Base-by-base conservation (phyloP, 2,329 filamentous ascomycete genomes). In the Monosporascus ibericus region DNA sequence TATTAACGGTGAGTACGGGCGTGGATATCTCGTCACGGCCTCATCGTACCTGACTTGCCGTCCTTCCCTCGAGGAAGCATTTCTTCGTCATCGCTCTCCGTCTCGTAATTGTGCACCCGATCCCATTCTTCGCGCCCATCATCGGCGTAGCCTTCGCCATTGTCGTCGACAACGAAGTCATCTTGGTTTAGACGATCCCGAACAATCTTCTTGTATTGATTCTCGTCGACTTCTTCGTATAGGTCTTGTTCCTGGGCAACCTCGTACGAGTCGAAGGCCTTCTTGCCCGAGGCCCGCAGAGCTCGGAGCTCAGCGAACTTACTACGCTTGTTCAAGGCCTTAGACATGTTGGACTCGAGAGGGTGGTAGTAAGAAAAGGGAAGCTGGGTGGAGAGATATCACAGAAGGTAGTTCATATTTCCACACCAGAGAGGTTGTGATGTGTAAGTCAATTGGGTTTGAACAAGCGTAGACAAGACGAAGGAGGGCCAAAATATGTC, bases 121-220 rank as follows among this genome's bases (percentile, higher is more conserved):
- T 92, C 85, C 92, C 92, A 92, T 63, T 97, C 94, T 72, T 96
- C 92, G 51, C 94, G 86, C 55, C 94, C 94, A 66, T 97, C 94
- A 68, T 97, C 92, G 59, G 90, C 92, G 65, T 99, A 99, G 38
- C 94, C 92, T 68, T 92, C 90, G 65, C 92, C 92, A 74, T 96
- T 95, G 74, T 99, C 94, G 75, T 97, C 94, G 55, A 99, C 92
- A 49, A 99, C 92, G 65, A 99, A 99, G 73, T 99, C 94, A 63
- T 99, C 94, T 64, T 95, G 80, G 66, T 97, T 89, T 49, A 99
- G 78, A 47, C 94, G 86, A 52, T 87, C 84, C 42, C 94, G 84
- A 15, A 99, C 91, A 60, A 97, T 87, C 69, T 95, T 95, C 76
- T 96, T 96, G 78, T 99, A 99, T 49, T 89, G 88, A 65, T 94